Base-by-base conservation (phyloP, 164 flowering plant species). In the Chimonanthus praecox region DNA sequence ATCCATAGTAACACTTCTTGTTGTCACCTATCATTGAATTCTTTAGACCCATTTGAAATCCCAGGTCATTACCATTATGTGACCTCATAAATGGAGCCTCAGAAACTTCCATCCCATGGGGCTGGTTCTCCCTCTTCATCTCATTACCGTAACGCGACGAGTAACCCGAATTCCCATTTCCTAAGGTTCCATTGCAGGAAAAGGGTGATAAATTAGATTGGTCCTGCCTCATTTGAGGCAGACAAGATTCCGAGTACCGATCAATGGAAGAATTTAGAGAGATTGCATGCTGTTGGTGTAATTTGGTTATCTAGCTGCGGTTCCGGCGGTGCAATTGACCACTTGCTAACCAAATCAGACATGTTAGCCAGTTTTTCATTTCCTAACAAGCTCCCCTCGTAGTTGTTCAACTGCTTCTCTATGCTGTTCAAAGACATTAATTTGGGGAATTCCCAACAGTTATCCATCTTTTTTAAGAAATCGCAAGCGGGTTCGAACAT, bases 281-380 rank as follows among this genome's bases (percentile, higher is more conserved):
- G 21, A 74, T 78, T 76, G 72, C 80, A 63, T 47, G 81, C 4
- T 51, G 76, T 67, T 49, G 78, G 65, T 47, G 77, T 75, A 60
- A 72, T 70, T 1, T 78, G 85, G 58, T 64, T 63, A 64, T 75
- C 44, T 13, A 66, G 58, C 7, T 85, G 80, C 3, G 87, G 83
- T 68, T 77, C 76, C 2, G 88, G 88, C 2, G 87, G 90, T 18
- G 90, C 89, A 76, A 87, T 87, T 4, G 90, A 87, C 92, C 88
- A 87, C 74, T 83, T 78, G 77, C 77, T 83, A 49, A 83, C 87
- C 72, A 83, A 63, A 68, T 83, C 83, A 11, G 88, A 79, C 10
- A 83, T 61, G 78, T 79, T 84, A 65, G 72, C 76, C 0, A 84
- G 51, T 68, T 84, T 80, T 71, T 82, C 82, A 15, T 67, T 78